Evolutionary conservation across 768 basidiomycete genomes (phyloP), one percentile per base, ranked within the genome.

Genomic region (Russula earlei): DNA sequence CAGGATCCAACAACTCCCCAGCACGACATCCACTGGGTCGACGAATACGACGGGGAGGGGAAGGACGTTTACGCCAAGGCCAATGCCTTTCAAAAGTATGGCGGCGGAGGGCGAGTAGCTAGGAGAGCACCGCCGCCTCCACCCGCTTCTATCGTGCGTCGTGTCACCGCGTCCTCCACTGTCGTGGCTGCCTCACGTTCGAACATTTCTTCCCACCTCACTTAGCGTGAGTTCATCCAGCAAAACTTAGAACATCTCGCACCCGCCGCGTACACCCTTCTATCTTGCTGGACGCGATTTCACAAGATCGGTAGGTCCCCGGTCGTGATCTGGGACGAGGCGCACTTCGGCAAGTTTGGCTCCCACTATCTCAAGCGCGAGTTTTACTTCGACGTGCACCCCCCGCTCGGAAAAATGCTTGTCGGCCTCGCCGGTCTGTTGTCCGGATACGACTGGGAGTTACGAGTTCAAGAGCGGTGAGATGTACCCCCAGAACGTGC

Each of bases 351-450:
- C 63, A 98, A 99, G 73, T 98, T 99, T 71, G 96, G 91, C 49
- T 91, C 91, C 49, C 87, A 97, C 71, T 98, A 99, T 71, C 83
- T 99, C 71, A 96, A 97, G 71, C 88, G 93, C 66, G 92, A 96
- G 69, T 98, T 98, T 72, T 98, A 97, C 76, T 98, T 98, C 69
- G 96, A 99, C 66, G 96, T 98, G 25, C 96, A 99, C 65, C 96
- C 96, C 5, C 96, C 96, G 0, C 77, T 99, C 40, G 96, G 96
- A 3, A 99, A 99, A 77, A 98, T 99, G 93, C 79, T 99, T 53
- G 95, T 99, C 58, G 96, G 92, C 9, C 77, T 99, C 20, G 92
- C 85, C 4, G 96, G 96, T 20, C 75, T 92, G 54, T 71, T 99
- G 61, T 77, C 91, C 0, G 96, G 96, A 33, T 98, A 97, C 67